Base-by-base conservation (phyloP, 768 basidiomycete genomes). In the Lyophyllum atratum region DNA sequence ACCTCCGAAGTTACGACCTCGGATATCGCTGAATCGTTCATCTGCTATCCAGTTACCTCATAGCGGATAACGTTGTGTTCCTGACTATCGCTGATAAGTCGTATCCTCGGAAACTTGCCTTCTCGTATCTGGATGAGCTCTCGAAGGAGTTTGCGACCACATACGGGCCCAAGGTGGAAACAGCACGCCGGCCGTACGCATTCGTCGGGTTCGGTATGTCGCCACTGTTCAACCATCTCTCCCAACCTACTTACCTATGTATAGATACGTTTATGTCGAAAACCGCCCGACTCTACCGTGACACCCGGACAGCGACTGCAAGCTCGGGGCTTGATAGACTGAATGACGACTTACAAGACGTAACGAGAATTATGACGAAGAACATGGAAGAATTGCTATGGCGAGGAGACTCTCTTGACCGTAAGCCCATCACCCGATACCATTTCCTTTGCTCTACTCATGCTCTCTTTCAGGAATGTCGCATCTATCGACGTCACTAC, bases 321-420 rank as follows among this genome's bases (percentile, higher is more conserved):
- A 81, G 79, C 54, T 88, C 86, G 12, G 82, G 84, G 52, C 72
- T 99, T 54, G 93, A 95, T 71, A 89, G 82, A 72, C 79, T 99
- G 45, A 98, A 98, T 67, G 95, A 94, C 66, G 96, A 99, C 63
- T 78, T 99, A 34, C 94, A 97, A 69, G 97, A 99, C 68, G 97
- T 99, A 58, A 98, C 97, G 48, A 81, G 93, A 62, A 98, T 99
- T 73, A 98, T 99, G 97, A 98, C 97, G 9, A 98, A 99, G 79
- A 98, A 99, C 68, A 99, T 99, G 96, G 97, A 99, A 74, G 97
- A 99, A 73, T 77, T 99, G 50, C 75, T 99, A 48, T 98, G 96
- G 97, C 81, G 97, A 70, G 97, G 97, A 25, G 97, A 99, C 71
- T 96, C 93, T 28, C 80, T 99, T 56, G 97, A 99, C 72, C 82